Percentiles rank a stretch among this genome's conserved stretches.
Conservation (phyloP, 139 green algal species). For the Volvox africanus region DNA sequence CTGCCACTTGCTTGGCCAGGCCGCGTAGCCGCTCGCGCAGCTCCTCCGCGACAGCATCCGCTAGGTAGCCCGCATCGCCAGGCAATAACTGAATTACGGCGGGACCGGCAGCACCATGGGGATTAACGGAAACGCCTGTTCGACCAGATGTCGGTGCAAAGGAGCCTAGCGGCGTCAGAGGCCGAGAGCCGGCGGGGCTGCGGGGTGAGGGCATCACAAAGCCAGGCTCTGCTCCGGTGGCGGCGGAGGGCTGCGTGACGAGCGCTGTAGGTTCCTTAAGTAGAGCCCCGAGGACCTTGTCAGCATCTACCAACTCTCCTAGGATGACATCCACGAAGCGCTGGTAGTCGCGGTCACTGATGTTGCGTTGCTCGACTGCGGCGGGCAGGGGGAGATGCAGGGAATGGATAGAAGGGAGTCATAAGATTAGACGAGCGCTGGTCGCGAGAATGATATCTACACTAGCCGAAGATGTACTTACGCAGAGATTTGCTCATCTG, state of each 20-base stretch:
- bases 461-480: conserved; percentile 29
- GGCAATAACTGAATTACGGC: conserved; percentile 26
- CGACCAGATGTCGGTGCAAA: neutral
- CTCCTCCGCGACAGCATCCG: conserved; percentile 69
- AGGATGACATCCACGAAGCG: conserved; percentile 50
- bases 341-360: conserved; percentile 61
- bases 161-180: neutral
- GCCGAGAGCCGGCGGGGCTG: neutral
- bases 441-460: too few relatives aligned
- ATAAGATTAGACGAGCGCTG: too few relatives aligned
- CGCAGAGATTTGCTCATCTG: conserved; percentile 56
- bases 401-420: neutral
- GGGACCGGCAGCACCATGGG: neutral
- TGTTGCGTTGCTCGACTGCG: conserved; percentile 59
- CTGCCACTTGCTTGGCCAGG: conserved; percentile 65
- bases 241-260: neutral
- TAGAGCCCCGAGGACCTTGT: conserved; percentile 49
- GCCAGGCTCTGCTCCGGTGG: neutral
- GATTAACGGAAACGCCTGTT: neutral
- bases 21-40: conserved; percentile 58
- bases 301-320: conserved; percentile 57
- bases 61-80: conserved; percentile 60
- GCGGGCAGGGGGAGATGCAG: neutral
- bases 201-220: neutral
- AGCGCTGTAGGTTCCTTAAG: conserved; percentile 46